phyloP scores from a whole-genome alignment of 225 moss, liverwort and hornwort species.

The Physcomitrium patens region DNA sequence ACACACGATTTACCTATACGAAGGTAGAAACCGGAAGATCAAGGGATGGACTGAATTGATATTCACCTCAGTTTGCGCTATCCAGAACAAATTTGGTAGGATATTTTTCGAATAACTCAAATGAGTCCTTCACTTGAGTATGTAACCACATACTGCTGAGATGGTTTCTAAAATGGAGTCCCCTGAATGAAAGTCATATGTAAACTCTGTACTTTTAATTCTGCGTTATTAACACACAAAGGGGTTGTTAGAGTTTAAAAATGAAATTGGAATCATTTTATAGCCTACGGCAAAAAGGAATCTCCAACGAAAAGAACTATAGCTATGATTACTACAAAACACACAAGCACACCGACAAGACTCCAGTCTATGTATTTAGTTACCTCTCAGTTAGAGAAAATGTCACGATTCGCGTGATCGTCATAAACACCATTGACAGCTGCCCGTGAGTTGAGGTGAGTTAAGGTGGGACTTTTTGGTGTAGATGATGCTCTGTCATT shows the following conservation, averaged over 20 bases:
- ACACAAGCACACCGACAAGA: not conserved
- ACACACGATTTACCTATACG: constrained; percentile 36
- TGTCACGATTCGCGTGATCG: not conserved
- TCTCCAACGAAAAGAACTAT: not conserved
- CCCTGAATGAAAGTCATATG: constrained; percentile 8
- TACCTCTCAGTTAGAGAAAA: not conserved
- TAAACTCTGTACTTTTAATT: constrained; percentile 26
- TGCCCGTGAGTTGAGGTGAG: constrained; percentile 11
- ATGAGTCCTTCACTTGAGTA: constrained; percentile 20
- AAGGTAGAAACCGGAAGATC: constrained; percentile 26
- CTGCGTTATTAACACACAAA: constrained; percentile 35
- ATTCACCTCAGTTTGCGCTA: constrained; percentile 28
- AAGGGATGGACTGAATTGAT: constrained; percentile 22
- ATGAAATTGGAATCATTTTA: not conserved
- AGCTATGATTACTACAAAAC: too few species aligned
- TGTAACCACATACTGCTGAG: constrained; percentile 8
- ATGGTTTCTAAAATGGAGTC: constrained; percentile 13
- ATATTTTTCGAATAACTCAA: constrained; percentile 16
- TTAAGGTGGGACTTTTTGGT: not conserved
- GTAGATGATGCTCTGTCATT: constrained; percentile 21
- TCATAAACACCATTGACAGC: constrained; percentile 22
- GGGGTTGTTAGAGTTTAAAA: constrained; percentile 22
- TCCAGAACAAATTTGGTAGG: constrained; percentile 28
- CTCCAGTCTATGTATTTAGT: not conserved
- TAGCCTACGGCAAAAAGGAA: not conserved